These are phyloP conservation scores for Macrolepiota albuminosa DNA, from an alignment of 768 basidiomycete genomes.

Conservation along the genomic window DNA sequence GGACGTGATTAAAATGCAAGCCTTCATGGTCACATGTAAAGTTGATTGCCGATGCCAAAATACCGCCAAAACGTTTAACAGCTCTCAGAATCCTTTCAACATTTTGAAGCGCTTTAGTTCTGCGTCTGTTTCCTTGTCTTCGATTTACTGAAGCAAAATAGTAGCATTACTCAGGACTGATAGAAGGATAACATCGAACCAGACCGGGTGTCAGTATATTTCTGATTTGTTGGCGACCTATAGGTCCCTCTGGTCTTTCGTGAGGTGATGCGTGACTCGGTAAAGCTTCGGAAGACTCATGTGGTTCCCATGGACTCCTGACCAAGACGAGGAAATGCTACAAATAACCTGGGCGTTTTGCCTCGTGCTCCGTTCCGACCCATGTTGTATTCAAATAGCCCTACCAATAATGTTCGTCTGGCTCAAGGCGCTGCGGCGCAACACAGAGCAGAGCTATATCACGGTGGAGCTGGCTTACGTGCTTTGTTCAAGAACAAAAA, in stretches of 20 bases:
- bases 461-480: slow-evolving; percentile 6
- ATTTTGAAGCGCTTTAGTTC: not conserved
- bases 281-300: not conserved
- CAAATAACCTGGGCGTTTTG: not conserved
- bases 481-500: slow-evolving; percentile 12
- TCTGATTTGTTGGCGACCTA: not conserved
- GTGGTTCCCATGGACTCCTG: not conserved
- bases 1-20: no score
- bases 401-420: not conserved
- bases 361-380: not conserved
- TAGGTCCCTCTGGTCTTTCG: not conserved
- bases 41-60: not conserved
- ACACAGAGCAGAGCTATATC: slow-evolving; percentile 10
- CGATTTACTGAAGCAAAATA: not conserved
- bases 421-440: slow-evolving; percentile 14
- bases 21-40: no score
- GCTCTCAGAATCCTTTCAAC: not conserved
- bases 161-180: not conserved
- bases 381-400: not conserved
- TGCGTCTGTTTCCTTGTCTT: not conserved
- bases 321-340: not conserved
- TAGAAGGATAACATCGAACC: not conserved
- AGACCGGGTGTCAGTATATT: not conserved
- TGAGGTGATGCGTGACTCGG: not conserved
- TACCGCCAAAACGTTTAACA: not conserved